Evolutionary conservation across 2,329 filamentous ascomycete species (phyloP).

Genomic region (Penicillium sumatraense): DNA sequence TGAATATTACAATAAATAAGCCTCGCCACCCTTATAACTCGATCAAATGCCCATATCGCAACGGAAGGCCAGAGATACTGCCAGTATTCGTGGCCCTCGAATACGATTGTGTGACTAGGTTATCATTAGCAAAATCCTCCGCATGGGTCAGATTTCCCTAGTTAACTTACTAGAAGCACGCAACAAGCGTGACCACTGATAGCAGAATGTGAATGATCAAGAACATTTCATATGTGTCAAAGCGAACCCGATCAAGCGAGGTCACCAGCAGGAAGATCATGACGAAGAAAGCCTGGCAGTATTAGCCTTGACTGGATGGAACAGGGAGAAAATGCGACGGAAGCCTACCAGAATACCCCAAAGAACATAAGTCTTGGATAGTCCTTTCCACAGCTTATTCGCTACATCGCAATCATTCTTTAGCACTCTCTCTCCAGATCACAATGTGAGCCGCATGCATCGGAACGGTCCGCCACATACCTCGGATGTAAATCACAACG

Average conservation of each 20-base stretch:
- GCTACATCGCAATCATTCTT: conserved; percentile 15
- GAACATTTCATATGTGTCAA: conserved; percentile 50
- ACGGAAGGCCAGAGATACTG: conserved; percentile 57
- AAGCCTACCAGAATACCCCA: conserved; percentile 36
- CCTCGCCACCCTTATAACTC: conserved; percentile 49
- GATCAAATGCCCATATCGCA: conserved; percentile 55
- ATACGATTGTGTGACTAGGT: conserved; percentile 56
- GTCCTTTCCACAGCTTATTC: conserved; percentile 30
- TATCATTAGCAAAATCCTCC: conserved; percentile 18
- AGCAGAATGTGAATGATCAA: conserved; percentile 45
- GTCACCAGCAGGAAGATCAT: conserved; percentile 50
- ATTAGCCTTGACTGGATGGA: neutral
- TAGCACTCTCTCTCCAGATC: neutral
- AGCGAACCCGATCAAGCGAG: conserved; percentile 53
- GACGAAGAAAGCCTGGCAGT: conserved; percentile 32
- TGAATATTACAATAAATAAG: conserved; percentile 50
- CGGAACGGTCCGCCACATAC: conserved; percentile 16
- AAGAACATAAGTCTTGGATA: conserved; percentile 34
- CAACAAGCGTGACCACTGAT: conserved; percentile 47
- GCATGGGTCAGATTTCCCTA: neutral
- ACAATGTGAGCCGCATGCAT: neutral
- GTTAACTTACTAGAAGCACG: conserved; percentile 52
- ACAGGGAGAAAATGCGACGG: neutral
- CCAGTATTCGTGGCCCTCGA: conserved; percentile 53
- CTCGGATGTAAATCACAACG: conserved; percentile 43